phyloP scores from a whole-genome alignment of 2,329 filamentous ascomycete species.

The Calonectria honghensis region DNA sequence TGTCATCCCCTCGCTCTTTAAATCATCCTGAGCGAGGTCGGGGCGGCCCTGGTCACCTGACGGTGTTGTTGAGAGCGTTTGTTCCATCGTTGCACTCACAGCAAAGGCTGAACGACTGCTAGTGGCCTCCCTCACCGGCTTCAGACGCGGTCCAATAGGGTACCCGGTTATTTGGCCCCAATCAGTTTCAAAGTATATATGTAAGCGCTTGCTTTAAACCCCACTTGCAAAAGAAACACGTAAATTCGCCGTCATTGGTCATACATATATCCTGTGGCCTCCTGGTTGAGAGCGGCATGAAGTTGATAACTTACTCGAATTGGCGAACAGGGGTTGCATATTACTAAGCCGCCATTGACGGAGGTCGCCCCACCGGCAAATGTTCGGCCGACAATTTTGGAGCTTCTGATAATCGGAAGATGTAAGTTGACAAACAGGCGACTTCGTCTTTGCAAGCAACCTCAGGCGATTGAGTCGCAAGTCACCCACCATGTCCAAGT shows the following conservation, averaged over 20 bases:
- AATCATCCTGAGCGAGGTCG: constrained; percentile 53
- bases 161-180: constrained; percentile 7
- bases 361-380: constrained; percentile 48
- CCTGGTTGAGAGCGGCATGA: constrained; percentile 34
- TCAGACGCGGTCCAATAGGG: constrained; percentile 14
- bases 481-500: constrained; percentile 62
- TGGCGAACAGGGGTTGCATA: constrained; percentile 32
- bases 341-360: constrained; percentile 50
- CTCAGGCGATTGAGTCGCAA: constrained; percentile 34
- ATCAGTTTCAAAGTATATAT: constrained; percentile 14
- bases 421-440: constrained; percentile 50
- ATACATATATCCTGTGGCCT: constrained; percentile 9
- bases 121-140: constrained; percentile 1
- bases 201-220: constrained; percentile 16
- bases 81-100: constrained; percentile 54
- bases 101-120: constrained; percentile 27
- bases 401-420: constrained; percentile 54
- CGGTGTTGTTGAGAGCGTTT: constrained; percentile 48
- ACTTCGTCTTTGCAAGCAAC: constrained; percentile 46
- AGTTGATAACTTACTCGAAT: constrained; percentile 32
- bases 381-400: constrained; percentile 52
- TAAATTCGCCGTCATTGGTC: constrained; percentile 23
- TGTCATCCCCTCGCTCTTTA: constrained; percentile 52
- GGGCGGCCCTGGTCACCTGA: constrained; percentile 54
- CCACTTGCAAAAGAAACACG: constrained; percentile 4